A percentile compares a stretch with the other conserved stretches of the same genome.
These are phyloP conservation scores for Coemansia sp. DNA, from an alignment of 192 early-diverging fungal species.

Conservation along the genomic window DNA sequence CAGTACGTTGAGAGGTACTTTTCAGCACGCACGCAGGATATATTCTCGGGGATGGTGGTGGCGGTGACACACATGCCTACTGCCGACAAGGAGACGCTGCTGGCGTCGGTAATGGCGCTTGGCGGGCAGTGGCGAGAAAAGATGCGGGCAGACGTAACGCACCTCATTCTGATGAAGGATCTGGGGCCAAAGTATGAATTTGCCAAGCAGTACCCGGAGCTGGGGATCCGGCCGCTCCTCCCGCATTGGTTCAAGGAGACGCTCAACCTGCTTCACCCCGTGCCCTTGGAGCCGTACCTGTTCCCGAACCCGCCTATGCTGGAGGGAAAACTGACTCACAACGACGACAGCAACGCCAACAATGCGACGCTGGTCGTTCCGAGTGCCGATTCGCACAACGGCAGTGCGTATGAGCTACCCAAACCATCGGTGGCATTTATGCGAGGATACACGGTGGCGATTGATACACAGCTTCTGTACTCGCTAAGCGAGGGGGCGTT, in stretches of 20 bases:
- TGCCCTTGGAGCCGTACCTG: slow-evolving; percentile 55
- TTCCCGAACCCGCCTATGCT: slow-evolving; percentile 54
- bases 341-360: not conserved
- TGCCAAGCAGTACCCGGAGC: slow-evolving; percentile 43
- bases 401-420: slow-evolving; percentile 35
- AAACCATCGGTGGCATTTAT: slow-evolving; percentile 29
- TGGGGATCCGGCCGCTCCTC: slow-evolving; percentile 61
- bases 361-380: slow-evolving; percentile 13
- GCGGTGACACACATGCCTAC: slow-evolving; percentile 36
- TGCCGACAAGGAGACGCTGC: slow-evolving; percentile 40
- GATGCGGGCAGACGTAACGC: slow-evolving; percentile 46
- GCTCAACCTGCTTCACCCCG: slow-evolving; percentile 53
- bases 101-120: slow-evolving; percentile 47
- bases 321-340: slow-evolving; percentile 6
- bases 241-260: slow-evolving; percentile 77
- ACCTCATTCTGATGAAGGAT: slow-evolving; percentile 36
- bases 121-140: slow-evolving; percentile 52
- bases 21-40: slow-evolving; percentile 27
- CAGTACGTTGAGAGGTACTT: slow-evolving; percentile 43
- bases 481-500: slow-evolving; percentile 31
- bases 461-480: slow-evolving; percentile 31
- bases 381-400: slow-evolving; percentile 21
- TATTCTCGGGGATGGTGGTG: slow-evolving; percentile 54
- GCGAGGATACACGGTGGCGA: slow-evolving; percentile 35
- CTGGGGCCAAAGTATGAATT: slow-evolving; percentile 51